Percentiles rank a stretch among this genome's conserved stretches.
Conservation (phyloP, 2,329 filamentous ascomycete genomes). For the Fusarium clavum region DNA sequence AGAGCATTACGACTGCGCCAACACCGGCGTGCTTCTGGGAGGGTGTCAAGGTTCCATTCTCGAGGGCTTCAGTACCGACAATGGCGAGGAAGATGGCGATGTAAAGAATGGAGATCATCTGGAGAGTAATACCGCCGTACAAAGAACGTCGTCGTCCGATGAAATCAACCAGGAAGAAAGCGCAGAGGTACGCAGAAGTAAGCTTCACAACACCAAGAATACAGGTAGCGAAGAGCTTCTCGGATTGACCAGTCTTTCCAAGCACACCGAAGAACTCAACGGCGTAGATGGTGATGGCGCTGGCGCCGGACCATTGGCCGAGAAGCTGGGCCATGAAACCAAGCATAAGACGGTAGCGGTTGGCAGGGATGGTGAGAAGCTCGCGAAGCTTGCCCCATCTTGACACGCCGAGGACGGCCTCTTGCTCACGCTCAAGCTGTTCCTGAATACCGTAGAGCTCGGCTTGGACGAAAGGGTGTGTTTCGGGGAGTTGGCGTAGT, state of each 20-base stretch:
- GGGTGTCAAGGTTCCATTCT: slow-evolving; percentile 11
- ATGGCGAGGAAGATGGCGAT: slow-evolving; percentile 19
- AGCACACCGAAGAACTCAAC: slow-evolving; percentile 24
- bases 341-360: slow-evolving; percentile 19
- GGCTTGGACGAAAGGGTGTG: slow-evolving; percentile 12
- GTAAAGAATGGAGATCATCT: slow-evolving; percentile 11
- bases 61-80: slow-evolving; percentile 10
- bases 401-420: slow-evolving; percentile 20
- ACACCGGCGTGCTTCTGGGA: slow-evolving; percentile 16
- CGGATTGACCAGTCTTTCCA: slow-evolving; percentile 21
- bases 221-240: slow-evolving; percentile 23
- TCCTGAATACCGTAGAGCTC: slow-evolving; percentile 14
- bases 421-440: slow-evolving; percentile 21
- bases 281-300: slow-evolving; percentile 18
- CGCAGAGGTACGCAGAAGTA: slow-evolving; percentile 17
- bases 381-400: slow-evolving; percentile 23
- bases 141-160: slow-evolving; percentile 13
- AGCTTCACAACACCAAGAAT: slow-evolving; percentile 23
- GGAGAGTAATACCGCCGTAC: slow-evolving; percentile 15
- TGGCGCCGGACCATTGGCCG: slow-evolving; percentile 22
- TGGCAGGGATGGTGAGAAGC: slow-evolving; percentile 19
- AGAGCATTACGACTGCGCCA: slow-evolving; percentile 15
- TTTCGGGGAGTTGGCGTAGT: slow-evolving; percentile 17
- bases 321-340: slow-evolving; percentile 26
- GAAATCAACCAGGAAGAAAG: slow-evolving; percentile 25